phyloP scores from a whole-genome alignment of 179 eudicot species.

The Drosera spatulata region DNA sequence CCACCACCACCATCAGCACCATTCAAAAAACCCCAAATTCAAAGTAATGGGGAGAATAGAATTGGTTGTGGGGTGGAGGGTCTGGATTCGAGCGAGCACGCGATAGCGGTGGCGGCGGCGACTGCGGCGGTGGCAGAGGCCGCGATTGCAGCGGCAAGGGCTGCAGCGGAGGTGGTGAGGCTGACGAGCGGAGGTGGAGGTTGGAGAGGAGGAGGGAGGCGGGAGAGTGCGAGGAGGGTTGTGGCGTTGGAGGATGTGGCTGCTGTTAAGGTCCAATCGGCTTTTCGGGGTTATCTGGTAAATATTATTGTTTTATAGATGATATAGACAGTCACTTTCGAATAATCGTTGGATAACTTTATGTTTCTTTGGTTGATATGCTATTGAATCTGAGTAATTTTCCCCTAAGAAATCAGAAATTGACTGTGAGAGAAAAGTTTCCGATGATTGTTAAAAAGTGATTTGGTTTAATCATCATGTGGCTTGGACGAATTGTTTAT shows the following conservation, averaged over 20 bases:
- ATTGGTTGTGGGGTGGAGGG: constrained; percentile 4
- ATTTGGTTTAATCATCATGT: neutral
- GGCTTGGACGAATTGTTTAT: neutral
- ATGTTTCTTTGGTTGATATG: neutral
- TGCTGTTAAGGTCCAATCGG: constrained; percentile 84
- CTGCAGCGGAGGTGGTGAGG: constrained; percentile 87
- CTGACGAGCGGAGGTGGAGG: constrained; percentile 35
- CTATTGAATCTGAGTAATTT: too few relatives aligned
- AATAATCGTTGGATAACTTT: neutral
- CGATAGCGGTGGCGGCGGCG: constrained; percentile 86
- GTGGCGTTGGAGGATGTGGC: constrained; percentile 30
- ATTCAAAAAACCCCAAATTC: too few relatives aligned
- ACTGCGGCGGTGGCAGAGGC: constrained; percentile 93
- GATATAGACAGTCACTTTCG: neutral
- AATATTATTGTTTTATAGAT: constrained; percentile 8
- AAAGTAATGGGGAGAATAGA: neutral
- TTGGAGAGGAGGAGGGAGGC: neutral
- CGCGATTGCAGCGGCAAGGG: constrained; percentile 80
- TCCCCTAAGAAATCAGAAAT: too few relatives aligned
- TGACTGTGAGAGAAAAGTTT: too few relatives aligned
- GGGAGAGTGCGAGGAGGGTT: constrained; percentile 21
- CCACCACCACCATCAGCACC: neutral
- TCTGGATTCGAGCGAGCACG: constrained; percentile 57
- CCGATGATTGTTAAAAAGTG: too few relatives aligned
- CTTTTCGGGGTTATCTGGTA: constrained; percentile 87